phyloP scores from a whole-genome alignment of 2,329 filamentous ascomycete species.

The Xylaria sp. region DNA sequence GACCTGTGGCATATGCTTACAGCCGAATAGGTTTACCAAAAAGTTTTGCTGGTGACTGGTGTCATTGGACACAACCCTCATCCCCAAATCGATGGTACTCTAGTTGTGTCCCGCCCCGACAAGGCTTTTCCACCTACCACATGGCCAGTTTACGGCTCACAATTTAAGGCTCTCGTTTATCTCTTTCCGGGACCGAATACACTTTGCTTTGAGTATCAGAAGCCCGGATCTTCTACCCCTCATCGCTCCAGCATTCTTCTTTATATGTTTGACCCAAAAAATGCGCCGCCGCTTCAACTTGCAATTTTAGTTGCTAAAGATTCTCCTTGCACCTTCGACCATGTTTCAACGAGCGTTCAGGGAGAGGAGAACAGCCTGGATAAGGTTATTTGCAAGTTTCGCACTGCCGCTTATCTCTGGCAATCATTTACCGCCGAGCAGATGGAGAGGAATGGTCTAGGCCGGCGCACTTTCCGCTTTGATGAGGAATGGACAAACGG shows the following conservation, averaged over 20 bases:
- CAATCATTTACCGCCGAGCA: conserved; percentile 97
- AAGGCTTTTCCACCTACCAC: conserved; percentile 83
- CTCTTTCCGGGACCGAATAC: conserved; percentile 92
- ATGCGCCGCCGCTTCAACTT: conserved; percentile 85
- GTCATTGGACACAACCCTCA: conserved; percentile 77
- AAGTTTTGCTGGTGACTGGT: conserved; percentile 83
- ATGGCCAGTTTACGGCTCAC: conserved; percentile 89
- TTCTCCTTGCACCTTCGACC: conserved; percentile 86
- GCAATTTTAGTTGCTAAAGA: conserved; percentile 90
- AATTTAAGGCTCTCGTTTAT: conserved; percentile 92
- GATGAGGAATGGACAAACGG: conserved; percentile 96
- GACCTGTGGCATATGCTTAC: conserved; percentile 28
- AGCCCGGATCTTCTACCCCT: conserved; percentile 74
- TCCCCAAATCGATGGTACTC: conserved; percentile 76
- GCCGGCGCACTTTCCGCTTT: conserved; percentile 85
- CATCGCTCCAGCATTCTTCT: conserved; percentile 85
- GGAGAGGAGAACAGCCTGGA: conserved; percentile 86
- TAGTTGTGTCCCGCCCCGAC: conserved; percentile 84
- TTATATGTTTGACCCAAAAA: conserved; percentile 84
- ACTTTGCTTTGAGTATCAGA: conserved; percentile 87
- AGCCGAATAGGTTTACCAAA: conserved; percentile 81
- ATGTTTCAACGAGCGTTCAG: conserved; percentile 77
- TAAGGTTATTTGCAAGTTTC: conserved; percentile 86
- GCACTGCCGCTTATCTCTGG: conserved; percentile 96
- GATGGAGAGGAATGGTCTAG: conserved; percentile 90